A percentile compares a stretch with the other conserved stretches of the same genome.
phyloP scores from a whole-genome alignment of 306 rosid species.

The Rosa multiflora region DNA sequence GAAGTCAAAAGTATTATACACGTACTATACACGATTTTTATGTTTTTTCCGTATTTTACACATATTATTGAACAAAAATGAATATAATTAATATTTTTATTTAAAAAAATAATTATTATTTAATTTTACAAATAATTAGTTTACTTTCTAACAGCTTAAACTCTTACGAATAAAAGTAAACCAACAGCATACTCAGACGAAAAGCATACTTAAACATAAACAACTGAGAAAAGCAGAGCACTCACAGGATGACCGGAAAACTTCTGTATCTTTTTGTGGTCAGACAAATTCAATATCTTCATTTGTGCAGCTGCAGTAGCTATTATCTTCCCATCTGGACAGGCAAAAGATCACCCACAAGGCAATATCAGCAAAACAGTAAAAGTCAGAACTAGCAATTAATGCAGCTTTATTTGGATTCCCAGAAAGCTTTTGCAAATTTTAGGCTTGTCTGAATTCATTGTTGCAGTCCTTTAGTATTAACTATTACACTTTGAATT shows the following conservation, averaged over 20 bases:
- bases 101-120: too few species aligned
- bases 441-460: not conserved
- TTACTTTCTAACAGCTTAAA: not conserved
- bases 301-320: conserved; percentile 88
- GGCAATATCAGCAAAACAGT: conserved; percentile 32
- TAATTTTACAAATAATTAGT: not conserved
- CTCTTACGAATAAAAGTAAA: not conserved
- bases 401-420: conserved; percentile 25
- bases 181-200: not conserved
- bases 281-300: conserved; percentile 65
- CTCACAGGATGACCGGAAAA: conserved; percentile 99
- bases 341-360: conserved; percentile 23
- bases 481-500: not conserved
- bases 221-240: conserved; percentile 20
- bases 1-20: too few species aligned
- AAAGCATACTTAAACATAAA: not conserved
- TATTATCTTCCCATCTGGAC: conserved; percentile 74
- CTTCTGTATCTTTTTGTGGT: conserved; percentile 73
- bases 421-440: conserved; percentile 14
- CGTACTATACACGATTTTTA: too few species aligned
- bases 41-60: too few species aligned
- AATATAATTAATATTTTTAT: too few species aligned
- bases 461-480: not conserved
- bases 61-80: too few species aligned
- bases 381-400: conserved; percentile 11